Percentiles rank a stretch among this genome's conserved stretches.
These are phyloP conservation scores for Oryza australiensis DNA, from an alignment of 176 grass and related monocot genomes.

Conservation along the genomic window DNA sequence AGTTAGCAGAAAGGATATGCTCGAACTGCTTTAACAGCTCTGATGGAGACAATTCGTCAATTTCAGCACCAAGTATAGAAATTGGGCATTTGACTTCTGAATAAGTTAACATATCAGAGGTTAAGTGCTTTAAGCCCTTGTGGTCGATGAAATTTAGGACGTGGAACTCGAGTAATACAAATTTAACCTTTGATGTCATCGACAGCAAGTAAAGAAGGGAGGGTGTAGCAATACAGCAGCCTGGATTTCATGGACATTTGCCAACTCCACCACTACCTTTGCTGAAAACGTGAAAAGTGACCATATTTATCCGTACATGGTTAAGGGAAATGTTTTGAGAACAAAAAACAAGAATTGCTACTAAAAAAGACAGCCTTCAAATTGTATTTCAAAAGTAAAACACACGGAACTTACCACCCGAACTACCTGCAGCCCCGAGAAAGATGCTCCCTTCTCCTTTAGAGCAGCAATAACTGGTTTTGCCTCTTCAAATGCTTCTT, in stretches of 20 bases:
- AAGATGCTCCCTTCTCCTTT: slow-evolving; percentile 62
- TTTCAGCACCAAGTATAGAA: slow-evolving; percentile 71
- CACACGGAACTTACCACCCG: slow-evolving; percentile 63
- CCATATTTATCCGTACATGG: neutral
- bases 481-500: slow-evolving; percentile 64
- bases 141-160: neutral
- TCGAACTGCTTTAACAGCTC: slow-evolving; percentile 68
- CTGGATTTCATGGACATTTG: slow-evolving; percentile 65
- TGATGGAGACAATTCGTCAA: slow-evolving; percentile 52
- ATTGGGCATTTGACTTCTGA: slow-evolving; percentile 67
- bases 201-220: slow-evolving; percentile 58
- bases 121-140: neutral
- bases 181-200: slow-evolving; percentile 54
- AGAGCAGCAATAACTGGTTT: slow-evolving; percentile 64
- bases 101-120: neutral
- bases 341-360: neutral
- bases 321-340: neutral
- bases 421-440: slow-evolving; percentile 82
- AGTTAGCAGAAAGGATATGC: slow-evolving; percentile 49
- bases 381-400: neutral
- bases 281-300: slow-evolving; percentile 24
- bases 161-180: slow-evolving; percentile 16
- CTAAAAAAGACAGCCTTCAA: neutral
- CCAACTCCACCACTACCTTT: slow-evolving; percentile 74
- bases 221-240: slow-evolving; percentile 71